Conservation (phyloP, 1,284 basidiomycete species). For the Chalciporus sp. region DNA sequence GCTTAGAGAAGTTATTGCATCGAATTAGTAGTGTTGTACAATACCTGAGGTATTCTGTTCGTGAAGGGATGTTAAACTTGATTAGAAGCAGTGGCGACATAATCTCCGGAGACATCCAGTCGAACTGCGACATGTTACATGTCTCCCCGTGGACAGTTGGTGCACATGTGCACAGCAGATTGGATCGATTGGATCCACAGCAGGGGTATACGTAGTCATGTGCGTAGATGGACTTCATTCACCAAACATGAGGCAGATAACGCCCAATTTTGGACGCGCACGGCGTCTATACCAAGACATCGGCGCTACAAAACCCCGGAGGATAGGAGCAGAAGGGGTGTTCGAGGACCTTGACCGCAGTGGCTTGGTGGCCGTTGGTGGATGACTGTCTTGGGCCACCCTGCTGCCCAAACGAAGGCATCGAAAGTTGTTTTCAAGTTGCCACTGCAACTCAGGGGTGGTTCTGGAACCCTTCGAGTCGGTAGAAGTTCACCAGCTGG, state of each 20-base stretch:
- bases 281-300: constrained; percentile 28
- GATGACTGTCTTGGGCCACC: constrained; percentile 14
- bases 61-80: too few species aligned
- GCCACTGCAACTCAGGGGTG: constrained; percentile 3
- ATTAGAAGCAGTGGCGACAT: too few species aligned
- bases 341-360: constrained; percentile 17
- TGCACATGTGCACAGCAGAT: neutral
- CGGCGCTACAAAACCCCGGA: constrained; percentile 14
- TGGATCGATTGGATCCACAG: neutral
- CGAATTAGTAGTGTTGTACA: constrained; percentile 8
- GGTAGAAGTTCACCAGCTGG: constrained; percentile 8
- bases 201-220: constrained; percentile 4
- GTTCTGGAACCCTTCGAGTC: constrained; percentile 4
- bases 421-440: neutral
- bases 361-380: constrained; percentile 2
- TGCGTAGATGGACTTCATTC: neutral
- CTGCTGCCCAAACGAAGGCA: constrained; percentile 10
- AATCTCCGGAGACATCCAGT: constrained; percentile 12
- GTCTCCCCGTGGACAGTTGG: neutral
- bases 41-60: neutral
- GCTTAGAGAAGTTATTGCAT: constrained; percentile 38
- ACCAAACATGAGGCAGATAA: constrained; percentile 29
- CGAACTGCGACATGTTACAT: neutral
- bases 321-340: constrained; percentile 13
- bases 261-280: constrained; percentile 13